A percentile compares a stretch with the other conserved stretches of the same genome.
These are phyloP conservation scores for Cerioporus squamosus DNA, from an alignment of 1,284 basidiomycete species.

Conservation along the genomic window DNA sequence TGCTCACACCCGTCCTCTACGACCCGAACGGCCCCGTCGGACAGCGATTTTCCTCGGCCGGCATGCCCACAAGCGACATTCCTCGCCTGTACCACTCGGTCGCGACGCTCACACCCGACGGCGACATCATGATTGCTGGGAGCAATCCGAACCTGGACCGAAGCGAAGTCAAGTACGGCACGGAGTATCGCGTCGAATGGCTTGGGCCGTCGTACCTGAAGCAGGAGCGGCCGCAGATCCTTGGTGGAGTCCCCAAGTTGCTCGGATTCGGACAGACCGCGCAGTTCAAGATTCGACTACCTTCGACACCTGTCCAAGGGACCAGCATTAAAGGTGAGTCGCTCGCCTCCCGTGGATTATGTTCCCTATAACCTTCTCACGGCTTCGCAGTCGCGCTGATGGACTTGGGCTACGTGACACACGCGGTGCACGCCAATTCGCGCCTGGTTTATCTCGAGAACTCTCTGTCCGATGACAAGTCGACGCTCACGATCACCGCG, in stretches of 20 bases:
- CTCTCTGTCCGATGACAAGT: constrained; percentile 38
- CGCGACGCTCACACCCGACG: constrained; percentile 72
- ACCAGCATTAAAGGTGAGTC: constrained; percentile 41
- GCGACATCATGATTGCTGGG: constrained; percentile 77
- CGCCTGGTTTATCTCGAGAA: constrained; percentile 71
- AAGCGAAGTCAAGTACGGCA: constrained; percentile 69
- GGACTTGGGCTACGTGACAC: constrained; percentile 81
- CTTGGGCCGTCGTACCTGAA: constrained; percentile 73
- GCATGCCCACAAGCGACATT: constrained; percentile 71
- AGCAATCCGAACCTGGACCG: constrained; percentile 85
- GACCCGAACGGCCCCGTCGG: constrained; percentile 64
- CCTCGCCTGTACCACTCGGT: constrained; percentile 86
- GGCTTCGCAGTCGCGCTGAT: constrained; percentile 66
- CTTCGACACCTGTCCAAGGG: constrained; percentile 27
- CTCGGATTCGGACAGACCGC: constrained; percentile 52
- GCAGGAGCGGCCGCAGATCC: constrained; percentile 55
- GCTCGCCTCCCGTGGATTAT: neutral
- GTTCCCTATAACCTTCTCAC: neutral
- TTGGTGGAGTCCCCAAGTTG: constrained; percentile 38
- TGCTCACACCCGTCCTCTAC: constrained; percentile 76
- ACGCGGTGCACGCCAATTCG: constrained; percentile 78
- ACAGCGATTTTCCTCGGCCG: constrained; percentile 62
- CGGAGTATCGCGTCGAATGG: constrained; percentile 84
- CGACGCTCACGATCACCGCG: constrained; percentile 51
- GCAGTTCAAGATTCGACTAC: constrained; percentile 45